Evolutionary conservation across 352 stramenopile species (phyloP).

Genomic region (Phytophthora podocarpi): DNA sequence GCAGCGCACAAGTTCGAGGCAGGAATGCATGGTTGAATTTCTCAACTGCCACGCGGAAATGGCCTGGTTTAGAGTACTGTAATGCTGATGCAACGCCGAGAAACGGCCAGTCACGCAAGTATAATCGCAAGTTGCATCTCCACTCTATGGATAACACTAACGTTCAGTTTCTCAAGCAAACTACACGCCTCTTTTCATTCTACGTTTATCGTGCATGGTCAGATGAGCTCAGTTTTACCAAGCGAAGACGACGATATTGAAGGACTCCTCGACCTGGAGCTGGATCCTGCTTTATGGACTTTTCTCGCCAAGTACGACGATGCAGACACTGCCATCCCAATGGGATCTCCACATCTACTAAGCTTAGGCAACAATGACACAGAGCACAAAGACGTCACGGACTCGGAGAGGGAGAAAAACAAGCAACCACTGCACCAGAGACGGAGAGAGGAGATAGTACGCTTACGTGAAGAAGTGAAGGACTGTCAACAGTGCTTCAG

Average conservation of each 20-base stretch:
- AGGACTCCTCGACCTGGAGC: background rate
- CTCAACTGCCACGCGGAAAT: too few species aligned
- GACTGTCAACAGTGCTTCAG: background rate
- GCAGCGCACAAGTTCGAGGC: too few species aligned
- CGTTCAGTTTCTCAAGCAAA: too few species aligned
- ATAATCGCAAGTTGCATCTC: too few species aligned
- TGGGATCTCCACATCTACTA: background rate
- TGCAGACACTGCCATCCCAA: background rate
- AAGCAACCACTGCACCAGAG: constrained; percentile 16
- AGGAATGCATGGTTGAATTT: too few species aligned
- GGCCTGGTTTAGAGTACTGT: too few species aligned
- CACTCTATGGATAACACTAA: too few species aligned
- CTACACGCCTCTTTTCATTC: background rate
- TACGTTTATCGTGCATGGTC: too few species aligned
- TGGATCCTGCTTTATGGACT: constrained; percentile 2
- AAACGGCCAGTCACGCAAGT: too few species aligned
- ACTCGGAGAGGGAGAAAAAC: background rate
- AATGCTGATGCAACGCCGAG: background rate
- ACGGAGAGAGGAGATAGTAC: constrained; percentile 10
- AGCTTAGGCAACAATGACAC: too few species aligned
- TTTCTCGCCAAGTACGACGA: constrained; percentile 4
- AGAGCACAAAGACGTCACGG: too few species aligned
- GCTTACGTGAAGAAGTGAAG: background rate
- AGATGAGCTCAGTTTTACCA: background rate
- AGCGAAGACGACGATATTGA: background rate